Base-by-base conservation (phyloP, 1,139 yeast genomes). In the Taphrina communis region DNA sequence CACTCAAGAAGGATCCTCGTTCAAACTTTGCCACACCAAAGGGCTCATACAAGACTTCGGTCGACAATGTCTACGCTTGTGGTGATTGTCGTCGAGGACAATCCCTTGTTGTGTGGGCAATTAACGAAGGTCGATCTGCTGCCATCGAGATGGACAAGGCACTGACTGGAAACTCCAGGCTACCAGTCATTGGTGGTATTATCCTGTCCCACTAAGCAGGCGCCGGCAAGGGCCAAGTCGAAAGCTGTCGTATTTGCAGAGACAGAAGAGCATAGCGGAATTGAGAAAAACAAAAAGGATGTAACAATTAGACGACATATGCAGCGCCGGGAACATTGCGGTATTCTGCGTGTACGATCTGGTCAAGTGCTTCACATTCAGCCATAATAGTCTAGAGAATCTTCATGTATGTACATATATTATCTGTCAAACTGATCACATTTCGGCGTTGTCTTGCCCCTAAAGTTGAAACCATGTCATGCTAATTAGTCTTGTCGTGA, bases 21-120 rank as follows among this genome's bases (percentile, higher is more conserved):
- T 98, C 99, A 70, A 93, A 95, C 65, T 87, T 94, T 77, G 83
- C 85, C 70, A 90, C 97, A 6, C 76, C 63, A 35, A 66, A 67
- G 63, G 70, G 66, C 21, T 84, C 86, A 70, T 89, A 89, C 55
- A 92, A 93, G 83, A 83, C 85, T 73, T 93, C 91, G 70, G 82
- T 81, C 50, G 83, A 81, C 63, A 92, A 91, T 75, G 77, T 92
- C 72, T 94, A 92, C 78, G 91, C 97, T 69, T 97, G 97, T 65
- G 99, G 99, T 81, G 99, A 94, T 80, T 94, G 98, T 82, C 89
- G 99, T 83, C 88, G 99, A 81, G 99, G 99, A 44, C 99, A 94
- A 82, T 91, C 97, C 3, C 86, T 94, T 78, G 95, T 94, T 78
- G 99, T 94, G 70, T 94, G 99, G 98, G 99, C 98, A 81, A 94